Percentiles rank a stretch among this genome's conserved stretches.
These are phyloP conservation scores for Leccinum disarticulatum DNA, from an alignment of 768 basidiomycete genomes.

Conservation along the genomic window DNA sequence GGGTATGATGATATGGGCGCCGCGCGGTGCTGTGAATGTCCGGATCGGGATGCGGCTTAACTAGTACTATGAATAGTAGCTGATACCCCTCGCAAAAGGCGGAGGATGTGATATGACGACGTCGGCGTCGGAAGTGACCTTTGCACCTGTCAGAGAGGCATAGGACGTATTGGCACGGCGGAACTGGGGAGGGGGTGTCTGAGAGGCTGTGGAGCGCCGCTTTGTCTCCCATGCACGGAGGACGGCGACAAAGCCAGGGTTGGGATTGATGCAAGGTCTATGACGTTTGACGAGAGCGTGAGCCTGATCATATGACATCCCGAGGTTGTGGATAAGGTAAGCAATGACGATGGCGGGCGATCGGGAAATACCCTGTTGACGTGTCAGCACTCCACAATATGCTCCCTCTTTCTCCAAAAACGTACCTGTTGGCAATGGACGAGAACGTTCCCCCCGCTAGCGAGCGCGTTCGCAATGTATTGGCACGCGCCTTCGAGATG, in stretches of 20 bases:
- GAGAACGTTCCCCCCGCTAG: constrained; percentile 61
- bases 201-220: constrained; percentile 25
- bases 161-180: constrained; percentile 33
- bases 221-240: constrained; percentile 56
- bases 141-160: constrained; percentile 1
- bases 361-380: constrained; percentile 69
- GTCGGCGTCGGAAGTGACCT: constrained; percentile 1
- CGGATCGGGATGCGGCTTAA: not conserved
- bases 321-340: constrained; percentile 73
- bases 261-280: constrained; percentile 74
- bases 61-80: constrained; percentile 20
- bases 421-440: constrained; percentile 83
- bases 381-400: not conserved
- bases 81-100: constrained; percentile 26
- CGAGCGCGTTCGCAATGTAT: constrained; percentile 63
- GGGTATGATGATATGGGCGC: not conserved
- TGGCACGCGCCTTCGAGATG: constrained; percentile 68
- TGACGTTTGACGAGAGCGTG: constrained; percentile 58
- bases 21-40: not conserved
- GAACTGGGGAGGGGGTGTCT: constrained; percentile 20
- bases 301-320: constrained; percentile 71
- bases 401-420: not conserved
- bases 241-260: constrained; percentile 67
- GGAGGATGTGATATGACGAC: constrained; percentile 7
- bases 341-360: constrained; percentile 76